Percentiles rank a stretch among this genome's conserved stretches.
Evolutionary conservation across 2,329 filamentous ascomycete species (phyloP).

Genomic region (Diaporthe citriasiana): DNA sequence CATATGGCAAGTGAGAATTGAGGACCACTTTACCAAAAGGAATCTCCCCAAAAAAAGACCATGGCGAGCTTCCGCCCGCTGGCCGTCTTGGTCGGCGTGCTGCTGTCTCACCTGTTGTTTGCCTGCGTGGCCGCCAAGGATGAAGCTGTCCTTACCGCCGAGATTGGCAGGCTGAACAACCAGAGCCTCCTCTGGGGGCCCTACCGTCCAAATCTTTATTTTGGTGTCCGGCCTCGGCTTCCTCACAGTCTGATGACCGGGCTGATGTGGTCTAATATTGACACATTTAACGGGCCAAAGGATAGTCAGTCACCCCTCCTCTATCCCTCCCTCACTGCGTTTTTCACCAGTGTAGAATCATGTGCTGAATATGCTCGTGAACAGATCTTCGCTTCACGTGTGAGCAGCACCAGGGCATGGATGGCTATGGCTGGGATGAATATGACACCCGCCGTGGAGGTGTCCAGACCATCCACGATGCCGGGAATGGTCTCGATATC

Average conservation of each 20-base stretch:
- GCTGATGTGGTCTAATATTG: slow-evolving; percentile 89
- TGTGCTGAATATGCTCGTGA: slow-evolving; percentile 42
- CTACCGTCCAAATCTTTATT: slow-evolving; percentile 94
- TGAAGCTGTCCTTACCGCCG: slow-evolving; percentile 60
- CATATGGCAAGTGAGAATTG: not conserved
- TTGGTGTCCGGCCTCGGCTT: slow-evolving; percentile 86
- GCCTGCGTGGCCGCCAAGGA: slow-evolving; percentile 44
- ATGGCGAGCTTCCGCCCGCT: slow-evolving; percentile 48
- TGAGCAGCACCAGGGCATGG: slow-evolving; percentile 94
- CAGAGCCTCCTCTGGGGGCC: slow-evolving; percentile 95
- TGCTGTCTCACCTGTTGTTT: slow-evolving; percentile 45
- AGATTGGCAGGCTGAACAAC: slow-evolving; percentile 74
- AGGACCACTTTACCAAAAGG: slow-evolving; percentile 23
- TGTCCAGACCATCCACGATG: slow-evolving; percentile 90
- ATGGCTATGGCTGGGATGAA: slow-evolving; percentile 97
- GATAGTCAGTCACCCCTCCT: slow-evolving; percentile 69
- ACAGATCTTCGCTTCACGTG: slow-evolving; percentile 92
- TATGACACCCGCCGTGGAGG: slow-evolving; percentile 93
- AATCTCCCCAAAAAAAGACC: slow-evolving; percentile 33
- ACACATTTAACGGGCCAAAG: slow-evolving; percentile 82
- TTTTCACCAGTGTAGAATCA: not conserved
- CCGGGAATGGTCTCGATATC: slow-evolving; percentile 88
- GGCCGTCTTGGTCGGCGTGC: slow-evolving; percentile 47
- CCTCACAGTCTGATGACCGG: slow-evolving; percentile 86
- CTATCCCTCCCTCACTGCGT: not conserved